Conservation (phyloP, 306 rosid species). For the Cicer bijugum region DNA sequence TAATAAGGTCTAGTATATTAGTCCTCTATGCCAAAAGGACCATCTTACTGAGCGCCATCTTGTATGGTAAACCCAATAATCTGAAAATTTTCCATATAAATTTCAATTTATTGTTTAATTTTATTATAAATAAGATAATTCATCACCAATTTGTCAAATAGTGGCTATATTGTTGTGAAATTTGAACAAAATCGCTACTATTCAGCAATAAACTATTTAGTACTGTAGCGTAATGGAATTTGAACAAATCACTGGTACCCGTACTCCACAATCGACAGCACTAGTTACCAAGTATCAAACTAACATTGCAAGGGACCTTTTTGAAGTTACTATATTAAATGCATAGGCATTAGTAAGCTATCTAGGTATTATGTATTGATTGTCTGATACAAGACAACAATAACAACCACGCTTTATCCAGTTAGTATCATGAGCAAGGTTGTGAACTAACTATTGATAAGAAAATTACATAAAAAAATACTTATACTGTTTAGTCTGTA, state of each 20-base stretch:
- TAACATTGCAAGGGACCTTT: background rate
- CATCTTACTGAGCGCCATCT: background rate
- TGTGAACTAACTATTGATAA: background rate
- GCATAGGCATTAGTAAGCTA: background rate
- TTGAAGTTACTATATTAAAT: background rate
- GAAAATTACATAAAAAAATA: background rate
- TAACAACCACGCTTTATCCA: background rate
- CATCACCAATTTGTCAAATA: too few species aligned
- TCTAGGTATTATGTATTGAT: background rate
- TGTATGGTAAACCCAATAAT: background rate
- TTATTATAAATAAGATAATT: background rate
- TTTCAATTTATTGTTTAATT: slow-evolving; percentile 2
- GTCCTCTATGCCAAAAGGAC: background rate
- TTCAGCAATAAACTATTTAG: too few species aligned
- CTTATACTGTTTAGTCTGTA: background rate
- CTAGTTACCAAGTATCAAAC: background rate
- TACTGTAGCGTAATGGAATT: too few species aligned
- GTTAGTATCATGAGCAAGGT: background rate
- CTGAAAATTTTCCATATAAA: background rate
- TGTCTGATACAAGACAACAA: background rate
- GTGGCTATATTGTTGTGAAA: too few species aligned
- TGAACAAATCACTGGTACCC: too few species aligned
- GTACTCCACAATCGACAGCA: too few species aligned
- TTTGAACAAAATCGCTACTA: too few species aligned
- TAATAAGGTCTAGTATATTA: background rate